Conservation (phyloP, 495 filamentous ascomycete genomes). For the Trichoderma reesei region DNA sequence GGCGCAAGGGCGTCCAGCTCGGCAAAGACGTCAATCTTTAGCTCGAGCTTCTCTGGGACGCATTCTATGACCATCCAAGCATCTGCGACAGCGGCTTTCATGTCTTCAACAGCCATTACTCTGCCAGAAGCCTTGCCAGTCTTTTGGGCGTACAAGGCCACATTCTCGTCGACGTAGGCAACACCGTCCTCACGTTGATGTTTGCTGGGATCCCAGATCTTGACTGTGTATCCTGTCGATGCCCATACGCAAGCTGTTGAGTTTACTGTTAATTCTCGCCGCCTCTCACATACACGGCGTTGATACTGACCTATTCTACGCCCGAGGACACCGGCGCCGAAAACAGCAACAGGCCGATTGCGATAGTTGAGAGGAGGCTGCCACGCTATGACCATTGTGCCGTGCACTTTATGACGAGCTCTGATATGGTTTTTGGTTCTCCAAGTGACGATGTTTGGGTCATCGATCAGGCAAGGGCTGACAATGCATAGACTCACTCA, state of each 20-base stretch:
- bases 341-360: conserved; percentile 31
- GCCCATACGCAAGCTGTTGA: conserved; percentile 17
- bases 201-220: conserved; percentile 31
- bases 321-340: conserved; percentile 40
- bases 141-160: not conserved
- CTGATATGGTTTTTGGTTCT: not conserved
- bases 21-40: conserved; percentile 42
- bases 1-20: conserved; percentile 34
- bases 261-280: not conserved
- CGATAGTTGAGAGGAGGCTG: conserved; percentile 25
- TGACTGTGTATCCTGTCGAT: conserved; percentile 28
- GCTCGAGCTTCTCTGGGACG: conserved; percentile 42
- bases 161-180: conserved; percentile 28
- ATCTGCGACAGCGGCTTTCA: not conserved
- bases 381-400: conserved; percentile 16
- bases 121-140: not conserved
- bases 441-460: too few species aligned
- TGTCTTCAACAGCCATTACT: conserved; percentile 13
- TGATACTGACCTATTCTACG: conserved; percentile 28
- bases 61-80: conserved; percentile 47
- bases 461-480: too few species aligned
- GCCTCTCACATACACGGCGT: not conserved
- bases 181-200: conserved; percentile 26
- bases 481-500: too few species aligned
- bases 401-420: not conserved